Conservation (phyloP, 176 grass and related monocot species). For the Cenchrus fungigraminus region DNA sequence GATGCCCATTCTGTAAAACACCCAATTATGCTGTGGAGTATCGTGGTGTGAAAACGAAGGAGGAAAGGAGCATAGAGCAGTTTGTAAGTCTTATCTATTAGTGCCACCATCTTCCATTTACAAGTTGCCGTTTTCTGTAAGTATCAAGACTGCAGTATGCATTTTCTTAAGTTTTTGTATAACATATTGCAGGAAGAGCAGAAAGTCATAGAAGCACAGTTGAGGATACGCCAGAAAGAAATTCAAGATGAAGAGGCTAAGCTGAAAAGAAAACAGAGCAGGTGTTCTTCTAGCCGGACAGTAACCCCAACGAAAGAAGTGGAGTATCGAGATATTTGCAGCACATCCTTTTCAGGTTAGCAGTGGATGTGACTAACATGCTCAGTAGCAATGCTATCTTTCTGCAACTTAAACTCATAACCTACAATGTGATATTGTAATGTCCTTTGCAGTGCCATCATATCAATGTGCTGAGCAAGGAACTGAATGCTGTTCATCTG, state of each 20-base stretch:
- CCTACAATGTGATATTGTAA: constrained; percentile 13
- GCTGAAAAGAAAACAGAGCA: constrained; percentile 87
- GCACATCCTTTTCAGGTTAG: constrained; percentile 79
- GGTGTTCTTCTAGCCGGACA: constrained; percentile 66
- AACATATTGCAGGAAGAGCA: constrained; percentile 86
- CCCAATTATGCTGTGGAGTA: constrained; percentile 97
- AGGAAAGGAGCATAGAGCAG: constrained; percentile 96
- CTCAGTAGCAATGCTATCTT: constrained; percentile 19
- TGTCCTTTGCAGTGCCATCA: constrained; percentile 61
- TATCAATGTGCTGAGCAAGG: constrained; percentile 66
- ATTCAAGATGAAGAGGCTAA: constrained; percentile 94
- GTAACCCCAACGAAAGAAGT: constrained; percentile 71
- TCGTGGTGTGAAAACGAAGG: constrained; percentile 95
- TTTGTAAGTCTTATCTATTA: constrained; percentile 73
- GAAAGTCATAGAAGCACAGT: constrained; percentile 97
- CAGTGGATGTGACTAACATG: constrained; percentile 24
- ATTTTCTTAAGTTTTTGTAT: constrained; percentile 40
- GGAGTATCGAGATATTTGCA: constrained; percentile 86
- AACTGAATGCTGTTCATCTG: constrained; percentile 74
- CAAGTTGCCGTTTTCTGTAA: constrained; percentile 7
- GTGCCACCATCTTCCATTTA: constrained; percentile 20
- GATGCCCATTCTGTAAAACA: constrained; percentile 99
- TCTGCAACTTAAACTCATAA: constrained; percentile 36
- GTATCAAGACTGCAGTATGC: constrained; percentile 2
- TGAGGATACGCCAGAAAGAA: constrained; percentile 94